A percentile compares a stretch with the other conserved stretches of the same genome.
These are phyloP conservation scores for Rhodocollybia butyracea DNA, from an alignment of 768 basidiomycete species.

Conservation along the genomic window DNA sequence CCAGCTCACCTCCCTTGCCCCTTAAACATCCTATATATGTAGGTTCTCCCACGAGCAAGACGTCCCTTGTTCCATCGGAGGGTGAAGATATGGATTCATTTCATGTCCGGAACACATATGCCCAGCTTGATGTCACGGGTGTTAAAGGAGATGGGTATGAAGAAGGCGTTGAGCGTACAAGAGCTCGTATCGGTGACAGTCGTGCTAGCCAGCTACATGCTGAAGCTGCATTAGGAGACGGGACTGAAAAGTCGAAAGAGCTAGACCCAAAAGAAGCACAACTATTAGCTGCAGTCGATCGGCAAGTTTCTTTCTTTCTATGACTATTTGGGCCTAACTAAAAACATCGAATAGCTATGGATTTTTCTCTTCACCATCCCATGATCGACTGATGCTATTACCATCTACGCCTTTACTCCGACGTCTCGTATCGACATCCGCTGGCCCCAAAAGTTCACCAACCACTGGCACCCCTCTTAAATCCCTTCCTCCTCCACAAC, in stretches of 20 bases:
- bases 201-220: constrained; percentile 59
- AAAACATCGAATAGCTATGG: constrained; percentile 64
- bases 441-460: constrained; percentile 44
- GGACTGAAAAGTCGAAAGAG: constrained; percentile 60
- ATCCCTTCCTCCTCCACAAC: constrained; percentile 44
- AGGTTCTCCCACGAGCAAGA: constrained; percentile 41
- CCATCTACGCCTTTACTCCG: constrained; percentile 60
- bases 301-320: constrained; percentile 47
- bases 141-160: constrained; percentile 94
- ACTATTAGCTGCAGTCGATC: constrained; percentile 76
- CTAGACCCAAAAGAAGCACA: constrained; percentile 72
- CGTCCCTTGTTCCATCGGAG: constrained; percentile 67
- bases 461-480: constrained; percentile 43
- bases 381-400: constrained; percentile 80
- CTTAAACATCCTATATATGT: constrained; percentile 33
- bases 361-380: constrained; percentile 77
- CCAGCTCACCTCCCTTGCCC: constrained; percentile 27
- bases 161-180: constrained; percentile 90
- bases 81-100: constrained; percentile 82
- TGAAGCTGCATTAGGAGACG: constrained; percentile 51
- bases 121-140: constrained; percentile 83
- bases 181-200: constrained; percentile 60
- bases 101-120: constrained; percentile 85
- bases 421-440: constrained; percentile 43
- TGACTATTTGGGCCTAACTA: constrained; percentile 6